phyloP scores from a whole-genome alignment of 495 filamentous ascomycete species.

The Astrothelium subdiscretum region DNA sequence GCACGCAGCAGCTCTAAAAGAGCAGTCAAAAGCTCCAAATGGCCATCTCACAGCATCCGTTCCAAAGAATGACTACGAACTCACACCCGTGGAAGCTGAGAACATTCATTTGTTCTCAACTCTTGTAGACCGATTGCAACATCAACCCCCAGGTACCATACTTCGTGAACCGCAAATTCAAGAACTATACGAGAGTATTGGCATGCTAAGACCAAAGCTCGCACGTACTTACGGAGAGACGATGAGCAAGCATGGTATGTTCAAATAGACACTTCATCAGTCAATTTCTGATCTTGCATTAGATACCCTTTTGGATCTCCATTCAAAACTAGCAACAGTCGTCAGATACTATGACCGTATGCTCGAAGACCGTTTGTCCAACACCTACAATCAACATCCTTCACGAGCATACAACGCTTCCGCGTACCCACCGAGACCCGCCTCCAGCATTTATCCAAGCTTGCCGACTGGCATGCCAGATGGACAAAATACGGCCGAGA shows the following conservation, averaged over 20 bases:
- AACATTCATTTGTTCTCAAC: constrained; percentile 96
- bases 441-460: constrained; percentile 50
- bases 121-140: constrained; percentile 85
- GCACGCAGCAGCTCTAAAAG: constrained; percentile 69
- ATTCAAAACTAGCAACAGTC: constrained; percentile 89
- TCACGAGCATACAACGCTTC: constrained; percentile 26
- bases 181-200: constrained; percentile 94
- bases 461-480: constrained; percentile 26
- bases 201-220: constrained; percentile 79
- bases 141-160: constrained; percentile 90
- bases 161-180: constrained; percentile 93
- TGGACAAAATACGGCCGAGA: constrained; percentile 51
- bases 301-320: constrained; percentile 85
- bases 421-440: constrained; percentile 36
- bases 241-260: constrained; percentile 96
- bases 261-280: background rate
- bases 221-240: constrained; percentile 96
- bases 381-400: constrained; percentile 72
- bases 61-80: constrained; percentile 83
- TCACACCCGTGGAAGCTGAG: constrained; percentile 86
- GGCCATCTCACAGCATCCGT: constrained; percentile 34
- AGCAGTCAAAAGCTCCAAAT: constrained; percentile 43
- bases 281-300: background rate
- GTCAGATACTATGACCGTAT: constrained; percentile 98
- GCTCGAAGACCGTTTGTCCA: constrained; percentile 89